Evolutionary conservation across 345 rosid species (phyloP), one percentile per base, ranked within the genome.

Genomic region (Rhodomyrtus tomentosa): DNA sequence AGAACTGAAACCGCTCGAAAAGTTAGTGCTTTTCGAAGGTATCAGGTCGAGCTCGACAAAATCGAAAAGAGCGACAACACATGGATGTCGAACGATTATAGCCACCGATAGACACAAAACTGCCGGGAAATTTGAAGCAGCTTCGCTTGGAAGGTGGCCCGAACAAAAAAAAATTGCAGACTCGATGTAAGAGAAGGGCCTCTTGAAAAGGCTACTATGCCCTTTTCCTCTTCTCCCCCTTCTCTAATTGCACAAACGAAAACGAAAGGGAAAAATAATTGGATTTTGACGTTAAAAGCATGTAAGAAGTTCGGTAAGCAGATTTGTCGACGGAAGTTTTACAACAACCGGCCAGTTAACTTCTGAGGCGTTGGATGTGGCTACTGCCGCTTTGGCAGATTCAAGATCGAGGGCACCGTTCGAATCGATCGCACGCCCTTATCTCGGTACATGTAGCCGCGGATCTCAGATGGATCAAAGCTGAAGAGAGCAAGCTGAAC

Each of bases 261-360:
- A 49, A 11, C 2, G 3, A 0, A 10, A 51, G 4, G n/a, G 49
- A 5, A 29, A 20, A 5, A n/a, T 10, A 0, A 24, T 22, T 2
- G 40, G 42, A 11, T n/a, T 29, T 83, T 1, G 85, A 32, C 0
- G 42, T 1, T 36, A 42, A 38, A 50, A 29, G 36, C 82, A 89
- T 94, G 92, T 95, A n/a, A 87, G 93, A 94, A 93, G 92, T 88
- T 95, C 96, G 95, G 98, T 95, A 94, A 95, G 96, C 96, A 95
- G 94, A 93, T 88, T 81, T 58, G 91, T 88, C 93, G 89, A 95
- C 86, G 82, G 87, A 88, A 88, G 55, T 36, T 86, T 85, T 83
- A 88, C 94, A 88, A 94, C 90, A 87, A 94, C 92, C 93, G 95
- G 94, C 96, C 98, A 94, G 93, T 89, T 84, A 93, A 89, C 93